Percentiles rank a stretch among this genome's conserved stretches.
phyloP scores from a whole-genome alignment of 495 filamentous ascomycete genomes.

The Penicillium simplicissimum region DNA sequence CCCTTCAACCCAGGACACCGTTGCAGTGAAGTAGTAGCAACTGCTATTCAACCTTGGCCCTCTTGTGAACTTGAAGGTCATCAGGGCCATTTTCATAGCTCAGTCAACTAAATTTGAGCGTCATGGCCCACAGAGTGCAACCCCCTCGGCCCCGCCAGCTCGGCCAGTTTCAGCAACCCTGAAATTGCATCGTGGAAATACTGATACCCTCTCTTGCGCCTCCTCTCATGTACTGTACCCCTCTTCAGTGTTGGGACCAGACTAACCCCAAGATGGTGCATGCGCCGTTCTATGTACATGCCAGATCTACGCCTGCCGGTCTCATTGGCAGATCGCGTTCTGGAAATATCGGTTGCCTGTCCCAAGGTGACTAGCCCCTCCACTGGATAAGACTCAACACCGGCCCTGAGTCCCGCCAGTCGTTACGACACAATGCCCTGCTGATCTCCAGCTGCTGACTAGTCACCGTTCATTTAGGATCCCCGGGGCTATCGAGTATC shows the following conservation, averaged over 20 bases:
- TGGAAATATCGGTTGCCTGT: slow-evolving; percentile 18
- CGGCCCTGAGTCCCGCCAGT: slow-evolving; percentile 11
- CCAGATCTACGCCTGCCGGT: slow-evolving; percentile 15
- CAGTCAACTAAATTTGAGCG: background rate
- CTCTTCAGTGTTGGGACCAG: slow-evolving; percentile 4
- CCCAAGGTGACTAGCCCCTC: slow-evolving; percentile 20
- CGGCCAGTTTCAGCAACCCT: slow-evolving; percentile 26
- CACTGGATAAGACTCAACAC: slow-evolving; percentile 9
- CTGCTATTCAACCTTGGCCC: background rate
- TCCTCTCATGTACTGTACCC: slow-evolving; percentile 11
- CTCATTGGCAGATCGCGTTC: slow-evolving; percentile 18
- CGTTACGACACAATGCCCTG: slow-evolving; percentile 14
- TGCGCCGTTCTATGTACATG: slow-evolving; percentile 19
- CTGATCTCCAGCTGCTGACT: slow-evolving; percentile 17
- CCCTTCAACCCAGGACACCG: slow-evolving; percentile 15
- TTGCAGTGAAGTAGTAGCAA: slow-evolving; percentile 11
- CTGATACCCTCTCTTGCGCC: slow-evolving; percentile 1
- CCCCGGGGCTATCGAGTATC: background rate
- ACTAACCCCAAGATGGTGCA: slow-evolving; percentile 18
- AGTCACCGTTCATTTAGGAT: background rate
- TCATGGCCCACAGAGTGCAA: background rate
- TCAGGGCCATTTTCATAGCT: background rate
- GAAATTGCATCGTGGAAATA: slow-evolving; percentile 11
- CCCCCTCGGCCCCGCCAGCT: slow-evolving; percentile 7
- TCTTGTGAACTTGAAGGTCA: slow-evolving; percentile 3